A percentile compares a stretch with the other conserved stretches of the same genome.
phyloP scores from a whole-genome alignment of 2,329 filamentous ascomycete genomes.

The Talaromyces islandicus region DNA sequence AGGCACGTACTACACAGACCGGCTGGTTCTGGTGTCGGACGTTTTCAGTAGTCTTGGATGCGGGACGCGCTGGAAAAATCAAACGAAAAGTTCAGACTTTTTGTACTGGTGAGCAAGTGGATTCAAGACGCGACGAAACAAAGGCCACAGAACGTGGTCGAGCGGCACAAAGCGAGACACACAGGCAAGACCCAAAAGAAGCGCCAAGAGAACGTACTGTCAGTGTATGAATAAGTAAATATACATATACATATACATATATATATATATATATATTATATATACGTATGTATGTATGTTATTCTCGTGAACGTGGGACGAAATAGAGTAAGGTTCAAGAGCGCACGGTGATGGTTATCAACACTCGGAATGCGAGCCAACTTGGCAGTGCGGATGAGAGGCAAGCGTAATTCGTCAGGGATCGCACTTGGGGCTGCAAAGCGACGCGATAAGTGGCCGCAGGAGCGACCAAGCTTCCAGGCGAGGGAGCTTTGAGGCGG shows the following conservation, averaged over 20 bases:
- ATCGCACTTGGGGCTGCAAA: conserved; percentile 3
- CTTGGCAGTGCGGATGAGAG: neutral
- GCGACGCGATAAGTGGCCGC: conserved; percentile 5
- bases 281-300: neutral
- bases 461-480: conserved; percentile 1
- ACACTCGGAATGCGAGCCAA: neutral
- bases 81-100: neutral
- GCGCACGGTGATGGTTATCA: neutral
- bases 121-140: neutral
- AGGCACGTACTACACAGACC: neutral
- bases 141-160: neutral
- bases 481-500: conserved; percentile 3
- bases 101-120: neutral
- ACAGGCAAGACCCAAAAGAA: neutral
- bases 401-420: neutral
- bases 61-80: neutral
- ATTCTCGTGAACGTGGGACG: neutral
- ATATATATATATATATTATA: neutral
- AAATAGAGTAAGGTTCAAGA: neutral
- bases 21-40: neutral
- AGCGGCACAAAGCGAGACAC: neutral
- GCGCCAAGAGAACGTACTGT: neutral
- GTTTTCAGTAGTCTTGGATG: neutral
- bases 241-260: neutral
- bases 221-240: too few species aligned